Percentiles rank a stretch among this genome's conserved stretches.
phyloP scores from a whole-genome alignment of 1,284 basidiomycete species.

The Ganoderma lucidum region DNA sequence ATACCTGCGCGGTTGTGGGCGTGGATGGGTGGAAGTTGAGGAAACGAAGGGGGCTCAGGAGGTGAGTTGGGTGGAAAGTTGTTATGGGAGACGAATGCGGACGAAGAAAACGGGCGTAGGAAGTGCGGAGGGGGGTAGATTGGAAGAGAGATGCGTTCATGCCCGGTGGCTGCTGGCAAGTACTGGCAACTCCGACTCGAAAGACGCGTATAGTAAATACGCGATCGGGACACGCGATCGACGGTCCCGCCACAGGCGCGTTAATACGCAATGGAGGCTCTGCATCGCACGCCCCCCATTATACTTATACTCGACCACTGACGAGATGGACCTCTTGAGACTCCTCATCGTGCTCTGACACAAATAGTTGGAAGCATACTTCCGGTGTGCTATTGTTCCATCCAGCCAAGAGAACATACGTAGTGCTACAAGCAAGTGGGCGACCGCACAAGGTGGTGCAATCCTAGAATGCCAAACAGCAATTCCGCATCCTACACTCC shows the following conservation, averaged over 20 bases:
- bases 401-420: neutral
- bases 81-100: neutral
- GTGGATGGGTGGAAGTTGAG: neutral
- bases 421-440: neutral
- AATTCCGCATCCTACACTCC: constrained; percentile 14
- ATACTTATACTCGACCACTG: neutral
- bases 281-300: neutral
- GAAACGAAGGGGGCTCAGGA: neutral
- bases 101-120: neutral
- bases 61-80: too few relatives aligned
- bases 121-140: constrained; percentile 6
- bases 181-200: too few relatives aligned
- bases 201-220: constrained; percentile 9
- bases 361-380: neutral
- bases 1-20: neutral
- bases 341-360: neutral
- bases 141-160: constrained; percentile 24
- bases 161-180: neutral
- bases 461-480: neutral
- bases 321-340: neutral
- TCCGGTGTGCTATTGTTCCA: neutral
- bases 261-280: too few relatives aligned
- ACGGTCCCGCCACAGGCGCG: constrained; percentile 35
- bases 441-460: constrained; percentile 25
- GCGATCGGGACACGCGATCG: constrained; percentile 15